Percentiles rank a stretch among this genome's conserved stretches.
These are phyloP conservation scores for Sarocladium oryzae DNA, from an alignment of 2,329 filamentous ascomycete genomes.

Conservation along the genomic window DNA sequence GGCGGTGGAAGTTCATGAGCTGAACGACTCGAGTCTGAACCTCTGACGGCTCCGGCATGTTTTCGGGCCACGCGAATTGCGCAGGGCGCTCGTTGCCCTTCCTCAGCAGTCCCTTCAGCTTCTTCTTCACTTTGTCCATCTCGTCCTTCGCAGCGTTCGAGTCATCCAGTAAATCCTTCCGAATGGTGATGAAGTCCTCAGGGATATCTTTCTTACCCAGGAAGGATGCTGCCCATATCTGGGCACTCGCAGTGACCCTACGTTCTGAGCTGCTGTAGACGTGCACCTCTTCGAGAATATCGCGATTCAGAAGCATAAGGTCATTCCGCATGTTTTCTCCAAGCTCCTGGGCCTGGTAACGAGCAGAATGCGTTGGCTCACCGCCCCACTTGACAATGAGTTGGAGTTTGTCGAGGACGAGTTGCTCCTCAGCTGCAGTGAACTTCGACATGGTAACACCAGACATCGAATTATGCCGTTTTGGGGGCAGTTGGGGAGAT, in stretches of 20 bases:
- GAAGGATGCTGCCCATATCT: slow-evolving; percentile 91
- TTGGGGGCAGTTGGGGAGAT: slow-evolving; percentile 32
- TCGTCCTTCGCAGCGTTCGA: slow-evolving; percentile 98
- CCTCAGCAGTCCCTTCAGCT: slow-evolving; percentile 84
- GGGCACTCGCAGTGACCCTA: slow-evolving; percentile 88
- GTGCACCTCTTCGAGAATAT: slow-evolving; percentile 84
- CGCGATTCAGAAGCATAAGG: slow-evolving; percentile 83
- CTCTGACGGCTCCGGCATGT: slow-evolving; percentile 88
- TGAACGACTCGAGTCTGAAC: slow-evolving; percentile 90
- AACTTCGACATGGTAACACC: slow-evolving; percentile 90
- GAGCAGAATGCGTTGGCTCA: slow-evolving; percentile 92
- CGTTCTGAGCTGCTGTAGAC: slow-evolving; percentile 95
- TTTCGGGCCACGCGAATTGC: slow-evolving; percentile 96
- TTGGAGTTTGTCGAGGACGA: slow-evolving; percentile 92
- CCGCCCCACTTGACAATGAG: slow-evolving; percentile 99
- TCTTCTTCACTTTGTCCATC: slow-evolving; percentile 99
- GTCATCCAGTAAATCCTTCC: slow-evolving; percentile 93
- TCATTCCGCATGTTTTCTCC: slow-evolving; percentile 96
- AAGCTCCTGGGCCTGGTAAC: slow-evolving; percentile 92
- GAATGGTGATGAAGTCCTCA: slow-evolving; percentile 79
- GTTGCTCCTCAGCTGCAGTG: slow-evolving; percentile 84
- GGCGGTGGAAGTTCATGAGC: slow-evolving; percentile 94
- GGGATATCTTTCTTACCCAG: slow-evolving; percentile 79
- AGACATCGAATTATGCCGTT: slow-evolving; percentile 76
- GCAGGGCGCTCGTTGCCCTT: slow-evolving; percentile 90